Evolutionary conservation across 495 filamentous ascomycete genomes (phyloP), one percentile per base, ranked within the genome.

Genomic region (Penicillium silybi): DNA sequence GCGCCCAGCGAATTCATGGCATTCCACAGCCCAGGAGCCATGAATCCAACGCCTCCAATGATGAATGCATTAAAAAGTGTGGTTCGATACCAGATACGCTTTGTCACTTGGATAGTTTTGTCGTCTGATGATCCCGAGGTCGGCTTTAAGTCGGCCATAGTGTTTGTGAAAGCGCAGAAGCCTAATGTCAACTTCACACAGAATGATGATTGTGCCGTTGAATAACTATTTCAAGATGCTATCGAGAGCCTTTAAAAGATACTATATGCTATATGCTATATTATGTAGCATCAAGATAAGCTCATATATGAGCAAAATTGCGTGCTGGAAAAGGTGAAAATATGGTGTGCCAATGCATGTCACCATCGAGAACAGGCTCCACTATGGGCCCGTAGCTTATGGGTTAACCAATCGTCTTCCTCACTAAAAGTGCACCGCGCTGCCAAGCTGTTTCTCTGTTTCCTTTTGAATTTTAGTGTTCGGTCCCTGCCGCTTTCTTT

Each of bases 1-100:
- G 83, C 84, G 22, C 84, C 84, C n/a, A 86, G 71, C 0, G 80
- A 80, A 58, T 84, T 86, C 80, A 86, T 85, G 15, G 84, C 84
- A 56, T 77, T 77, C 64, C 63, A 71, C 26, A 73, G 39, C 10
- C 70, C 70, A 0, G 68, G 70, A 6, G 68, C 68, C 17, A 70
- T 46, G 45, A 73, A 73, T 22, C 68, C 68, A 1, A 72, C 65
- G 13, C 54, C 64, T 11, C 70, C 70, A 39, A 73, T 70, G 18
- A 71, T 46, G 27, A 58, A 70, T 22, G 80, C 80, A 70, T 85
- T 83, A 66, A 76, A 85, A 38, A 84, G 77, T 0, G 81, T 79
- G 4, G 76, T 77, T 35, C 77, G 75, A 63, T 84, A 79, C 83
- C 82, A 86, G 67, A 52, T 38, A 19, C 58, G 56, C 68, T 60